phyloP scores from a whole-genome alignment of 768 basidiomycete species.

The Kwoniella sp. region DNA sequence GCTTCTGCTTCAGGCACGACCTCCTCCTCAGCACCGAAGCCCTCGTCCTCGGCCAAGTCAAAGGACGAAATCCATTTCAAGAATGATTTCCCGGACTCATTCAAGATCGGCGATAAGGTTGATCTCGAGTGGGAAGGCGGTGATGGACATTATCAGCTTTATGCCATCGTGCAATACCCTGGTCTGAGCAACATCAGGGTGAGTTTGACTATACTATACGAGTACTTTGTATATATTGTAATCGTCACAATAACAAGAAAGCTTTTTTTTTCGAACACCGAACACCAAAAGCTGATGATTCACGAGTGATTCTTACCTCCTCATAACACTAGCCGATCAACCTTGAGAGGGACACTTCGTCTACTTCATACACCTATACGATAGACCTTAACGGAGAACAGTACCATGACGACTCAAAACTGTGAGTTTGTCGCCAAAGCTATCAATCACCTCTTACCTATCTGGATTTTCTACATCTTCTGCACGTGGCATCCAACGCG shows the following conservation, averaged over 20 bases:
- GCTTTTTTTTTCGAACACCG: no score
- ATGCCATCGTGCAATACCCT: slow-evolving; percentile 12
- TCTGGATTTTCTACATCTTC: no score
- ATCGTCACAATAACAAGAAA: no score
- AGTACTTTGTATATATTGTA: background rate
- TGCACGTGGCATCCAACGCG: no score
- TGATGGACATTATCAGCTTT: slow-evolving; percentile 16
- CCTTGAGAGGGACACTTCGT: background rate
- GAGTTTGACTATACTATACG: slow-evolving; percentile 4
- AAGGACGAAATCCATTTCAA: slow-evolving; percentile 7
- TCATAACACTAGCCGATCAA: background rate
- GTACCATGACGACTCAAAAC: background rate
- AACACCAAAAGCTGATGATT: no score
- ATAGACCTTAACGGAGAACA: background rate
- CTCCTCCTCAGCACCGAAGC: background rate
- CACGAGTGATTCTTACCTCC: no score
- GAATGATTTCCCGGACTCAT: slow-evolving; percentile 7
- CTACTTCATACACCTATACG: background rate
- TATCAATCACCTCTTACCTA: no score
- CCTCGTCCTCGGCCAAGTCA: background rate
- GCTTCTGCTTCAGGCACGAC: background rate
- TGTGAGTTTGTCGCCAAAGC: background rate
- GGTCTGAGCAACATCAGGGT: slow-evolving; percentile 8
- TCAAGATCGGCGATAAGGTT: slow-evolving; percentile 8
- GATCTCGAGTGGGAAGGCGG: slow-evolving; percentile 11